Conservation (phyloP, 306 rosid genomes). For the Morella rubra region DNA sequence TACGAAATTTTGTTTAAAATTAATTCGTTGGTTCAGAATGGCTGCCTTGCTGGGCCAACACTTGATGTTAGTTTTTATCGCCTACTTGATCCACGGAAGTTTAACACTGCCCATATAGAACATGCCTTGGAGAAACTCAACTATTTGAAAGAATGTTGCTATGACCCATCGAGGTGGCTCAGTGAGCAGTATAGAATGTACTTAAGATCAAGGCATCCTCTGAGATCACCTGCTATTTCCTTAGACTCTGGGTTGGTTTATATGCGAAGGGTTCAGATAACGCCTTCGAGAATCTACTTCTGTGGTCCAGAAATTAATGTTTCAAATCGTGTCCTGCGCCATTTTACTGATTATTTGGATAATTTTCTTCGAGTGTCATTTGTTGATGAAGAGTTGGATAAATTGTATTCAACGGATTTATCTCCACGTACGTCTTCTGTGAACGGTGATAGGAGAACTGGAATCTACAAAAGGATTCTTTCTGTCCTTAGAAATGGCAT, state of each 20-base stretch:
- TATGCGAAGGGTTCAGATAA: conserved; percentile 70
- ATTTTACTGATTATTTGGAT: conserved; percentile 36
- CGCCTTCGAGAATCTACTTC: conserved; percentile 66
- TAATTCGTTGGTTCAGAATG: conserved; percentile 62
- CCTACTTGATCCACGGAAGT: conserved; percentile 55
- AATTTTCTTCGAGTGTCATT: conserved; percentile 83
- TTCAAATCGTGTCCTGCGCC: conserved; percentile 82
- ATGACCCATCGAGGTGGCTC: conserved; percentile 69
- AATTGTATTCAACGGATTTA: conserved; percentile 61
- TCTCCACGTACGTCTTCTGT: conserved; percentile 45
- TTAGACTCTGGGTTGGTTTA: conserved; percentile 71
- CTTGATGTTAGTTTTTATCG: conserved; percentile 50
- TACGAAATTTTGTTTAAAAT: conserved; percentile 63
- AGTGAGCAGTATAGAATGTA: conserved; percentile 48
- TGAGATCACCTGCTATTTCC: conserved; percentile 43
- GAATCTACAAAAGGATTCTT: conserved; percentile 61
- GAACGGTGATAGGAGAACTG: conserved; percentile 44
- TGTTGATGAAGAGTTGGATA: conserved; percentile 82
- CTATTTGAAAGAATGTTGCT: conserved; percentile 57
- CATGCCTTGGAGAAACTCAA: conserved; percentile 59
- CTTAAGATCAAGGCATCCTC: conserved; percentile 26
- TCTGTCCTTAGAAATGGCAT: conserved; percentile 64
- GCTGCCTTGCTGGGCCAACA: conserved; percentile 65
- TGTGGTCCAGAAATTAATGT: conserved; percentile 79
- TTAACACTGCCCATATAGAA: conserved; percentile 40